Percentiles rank a stretch among this genome's conserved stretches.
Evolutionary conservation across 352 stramenopile genomes (phyloP).

Genomic region (Pythium aristosporum): DNA sequence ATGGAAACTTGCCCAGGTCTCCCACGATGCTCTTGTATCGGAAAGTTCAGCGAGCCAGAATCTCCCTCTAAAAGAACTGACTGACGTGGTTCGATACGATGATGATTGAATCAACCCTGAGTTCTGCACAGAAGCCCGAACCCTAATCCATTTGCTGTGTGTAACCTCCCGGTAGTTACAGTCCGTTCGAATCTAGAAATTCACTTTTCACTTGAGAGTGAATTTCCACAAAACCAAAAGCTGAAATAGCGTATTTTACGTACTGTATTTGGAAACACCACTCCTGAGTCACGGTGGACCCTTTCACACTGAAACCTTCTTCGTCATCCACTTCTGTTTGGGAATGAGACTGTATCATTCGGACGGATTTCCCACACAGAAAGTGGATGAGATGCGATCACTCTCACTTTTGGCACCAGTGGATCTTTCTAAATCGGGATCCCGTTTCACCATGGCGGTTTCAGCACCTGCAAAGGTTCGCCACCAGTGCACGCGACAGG

Average conservation of each 20-base stretch:
- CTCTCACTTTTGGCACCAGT: too few relatives aligned
- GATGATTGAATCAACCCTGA: not conserved
- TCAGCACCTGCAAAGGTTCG: not conserved
- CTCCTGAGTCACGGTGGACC: too few relatives aligned
- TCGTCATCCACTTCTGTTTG: too few relatives aligned
- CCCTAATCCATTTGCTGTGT: not conserved
- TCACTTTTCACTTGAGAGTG: too few relatives aligned
- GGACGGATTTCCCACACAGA: too few relatives aligned
- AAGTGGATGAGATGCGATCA: too few relatives aligned
- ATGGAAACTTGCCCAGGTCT: constrained; percentile 4
- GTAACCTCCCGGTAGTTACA: too few relatives aligned
- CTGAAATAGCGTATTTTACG: not conserved
- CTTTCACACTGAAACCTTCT: too few relatives aligned
- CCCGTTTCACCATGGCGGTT: not conserved
- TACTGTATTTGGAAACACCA: not conserved
- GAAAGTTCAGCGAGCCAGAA: constrained; percentile 9
- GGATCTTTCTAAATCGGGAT: too few relatives aligned
- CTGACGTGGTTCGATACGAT: constrained; percentile 1
- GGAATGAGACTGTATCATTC: too few relatives aligned
- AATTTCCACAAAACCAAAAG: too few relatives aligned
- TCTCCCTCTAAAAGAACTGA: constrained; percentile 18
- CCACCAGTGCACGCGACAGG: not conserved
- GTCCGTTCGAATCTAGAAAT: too few relatives aligned
- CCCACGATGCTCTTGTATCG: not conserved
- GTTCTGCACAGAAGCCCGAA: not conserved